These are phyloP conservation scores for Paramecium primaurelia DNA, from an alignment of 73 alveolate species.

Conservation along the genomic window DNA sequence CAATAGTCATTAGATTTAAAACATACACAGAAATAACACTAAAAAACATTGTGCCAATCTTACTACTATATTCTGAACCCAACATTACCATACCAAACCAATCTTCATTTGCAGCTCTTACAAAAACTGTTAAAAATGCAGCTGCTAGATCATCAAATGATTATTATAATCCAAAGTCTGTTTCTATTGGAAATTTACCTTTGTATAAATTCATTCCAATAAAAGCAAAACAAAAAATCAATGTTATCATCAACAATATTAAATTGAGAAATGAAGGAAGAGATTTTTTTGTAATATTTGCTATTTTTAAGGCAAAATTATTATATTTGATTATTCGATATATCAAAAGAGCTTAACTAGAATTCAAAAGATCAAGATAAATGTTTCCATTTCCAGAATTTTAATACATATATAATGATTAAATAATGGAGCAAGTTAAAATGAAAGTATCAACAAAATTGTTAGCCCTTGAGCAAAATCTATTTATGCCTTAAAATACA, in stretches of 20 bases:
- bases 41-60: not conserved
- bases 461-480: not conserved
- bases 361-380: not conserved
- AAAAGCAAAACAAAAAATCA: slow-evolving; percentile 5
- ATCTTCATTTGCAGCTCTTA: slow-evolving; percentile 1
- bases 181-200: not conserved
- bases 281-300: not conserved
- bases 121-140: slow-evolving; percentile 1
- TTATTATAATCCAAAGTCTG: not conserved
- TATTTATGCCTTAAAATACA: not conserved
- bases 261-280: slow-evolving; percentile 5
- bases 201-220: slow-evolving; percentile 1
- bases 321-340: slow-evolving; percentile 20
- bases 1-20: not conserved
- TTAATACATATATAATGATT: not conserved
- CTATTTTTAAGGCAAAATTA: slow-evolving; percentile 3
- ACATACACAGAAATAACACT: not conserved
- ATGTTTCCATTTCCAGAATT: not conserved
- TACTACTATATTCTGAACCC: not conserved
- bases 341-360: not conserved
- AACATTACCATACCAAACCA: slow-evolving; percentile 30
- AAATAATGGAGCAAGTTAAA: not conserved
- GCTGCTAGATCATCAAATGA: not conserved
- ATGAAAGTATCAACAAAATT: not conserved
- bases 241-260: not conserved